Evolutionary conservation across 768 basidiomycete genomes (phyloP), one percentile per base, ranked within the genome.

Genomic region (Mrakia gelida): DNA sequence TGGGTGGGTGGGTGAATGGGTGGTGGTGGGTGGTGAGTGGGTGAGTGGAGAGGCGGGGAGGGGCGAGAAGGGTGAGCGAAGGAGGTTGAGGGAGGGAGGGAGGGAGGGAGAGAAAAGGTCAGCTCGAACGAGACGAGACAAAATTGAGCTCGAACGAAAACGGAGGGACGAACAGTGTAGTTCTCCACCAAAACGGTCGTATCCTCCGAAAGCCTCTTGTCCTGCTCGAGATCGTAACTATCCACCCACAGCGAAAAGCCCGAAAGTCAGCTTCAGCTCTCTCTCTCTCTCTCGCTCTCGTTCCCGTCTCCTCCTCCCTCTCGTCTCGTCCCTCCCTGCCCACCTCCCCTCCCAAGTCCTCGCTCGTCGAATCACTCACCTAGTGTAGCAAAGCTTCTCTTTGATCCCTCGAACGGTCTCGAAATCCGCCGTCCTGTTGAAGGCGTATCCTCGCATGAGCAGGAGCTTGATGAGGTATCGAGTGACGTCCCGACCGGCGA

Each of bases 381-480:
- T 96, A 82, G 97, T 92, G 83, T 98, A 99, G 86, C 97, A 99
- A 65, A 98, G 85, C 84, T 95, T 97, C 87, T 99, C 97, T 86
- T 99, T 99, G 86, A 99, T 98, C 84, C 97, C 94, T 45, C 96
- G 87, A 30, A 99, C 97, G 2, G 97, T 99, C 87, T 99, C 97
- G 82, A 99, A 99, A 86, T 99, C 97, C 38, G 97, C 97, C 3
- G 97, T 99, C 59, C 97, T 90, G 86, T 99, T 98, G 89, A 99
- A 98, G 0, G 97, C 97, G 84, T 99, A 98, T n/a, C 97, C 97
- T n/a, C 96, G 91, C 95, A 98, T 98, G 81, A 98, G 89, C 49
- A 99, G 88, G n/a, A 99, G 88, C 86, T 98, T 99, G 89, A 99
- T 99, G 85, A 99, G 87, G 85, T 99, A 99, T 82, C 95, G 90